These are phyloP conservation scores for Backusella sp. DNA, from an alignment of 192 early-diverging fungal species.

Conservation along the genomic window DNA sequence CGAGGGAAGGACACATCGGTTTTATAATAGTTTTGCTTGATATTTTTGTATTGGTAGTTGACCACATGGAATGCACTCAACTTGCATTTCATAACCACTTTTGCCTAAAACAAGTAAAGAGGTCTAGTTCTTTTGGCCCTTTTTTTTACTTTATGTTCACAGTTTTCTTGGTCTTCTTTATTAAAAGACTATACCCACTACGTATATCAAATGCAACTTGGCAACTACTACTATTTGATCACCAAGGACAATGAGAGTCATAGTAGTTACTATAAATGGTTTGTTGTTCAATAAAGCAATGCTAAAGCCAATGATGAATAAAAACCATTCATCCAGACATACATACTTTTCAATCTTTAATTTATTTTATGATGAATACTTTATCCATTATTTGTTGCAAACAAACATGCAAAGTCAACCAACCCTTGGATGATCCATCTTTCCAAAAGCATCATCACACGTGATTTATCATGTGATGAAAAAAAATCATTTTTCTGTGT, in stretches of 20 bases:
- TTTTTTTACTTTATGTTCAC: neutral
- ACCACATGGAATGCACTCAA: neutral
- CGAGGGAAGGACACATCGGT: neutral
- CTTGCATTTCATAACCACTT: neutral
- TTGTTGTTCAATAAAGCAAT: too few species aligned
- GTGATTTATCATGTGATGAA: neutral
- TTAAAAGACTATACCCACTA: too few species aligned
- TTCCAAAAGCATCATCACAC: neutral
- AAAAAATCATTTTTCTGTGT: too few species aligned
- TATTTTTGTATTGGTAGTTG: neutral
- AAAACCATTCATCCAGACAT: neutral
- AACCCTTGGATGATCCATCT: neutral
- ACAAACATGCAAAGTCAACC: neutral
- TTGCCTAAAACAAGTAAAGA: neutral
- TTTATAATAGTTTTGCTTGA: neutral
- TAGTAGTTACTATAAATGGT: neutral
- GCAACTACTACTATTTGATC: neutral
- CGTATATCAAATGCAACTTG: neutral
- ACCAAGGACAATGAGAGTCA: neutral
- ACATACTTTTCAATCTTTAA: neutral
- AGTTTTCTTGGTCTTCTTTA: neutral
- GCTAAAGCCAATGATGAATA: neutral
- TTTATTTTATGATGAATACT: neutral
- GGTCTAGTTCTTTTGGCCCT: neutral
- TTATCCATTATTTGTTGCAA: neutral